Conservation (phyloP, 2,329 filamentous ascomycete genomes). For the Aspergillus intermedius region DNA sequence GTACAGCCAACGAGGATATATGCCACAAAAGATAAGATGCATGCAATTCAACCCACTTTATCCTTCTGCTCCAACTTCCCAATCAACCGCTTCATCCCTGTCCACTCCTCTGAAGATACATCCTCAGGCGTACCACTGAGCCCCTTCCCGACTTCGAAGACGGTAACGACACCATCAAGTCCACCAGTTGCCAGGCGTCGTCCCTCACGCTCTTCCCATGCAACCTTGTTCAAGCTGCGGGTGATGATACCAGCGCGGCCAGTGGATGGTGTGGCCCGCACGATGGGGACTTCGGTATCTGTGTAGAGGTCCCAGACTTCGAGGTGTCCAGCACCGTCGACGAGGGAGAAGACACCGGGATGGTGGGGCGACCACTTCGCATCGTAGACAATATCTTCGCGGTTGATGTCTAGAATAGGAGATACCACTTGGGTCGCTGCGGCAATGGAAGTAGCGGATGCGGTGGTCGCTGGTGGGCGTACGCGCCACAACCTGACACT, state of each 20-base stretch:
- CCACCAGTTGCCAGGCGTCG: conserved; percentile 83
- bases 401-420: conserved; percentile 80
- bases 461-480: conserved; percentile 45
- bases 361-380: conserved; percentile 91
- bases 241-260: conserved; percentile 61
- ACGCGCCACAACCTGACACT: conserved; percentile 96
- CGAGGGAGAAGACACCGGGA: conserved; percentile 87
- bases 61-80: conserved; percentile 59
- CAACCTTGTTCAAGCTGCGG: conserved; percentile 85
- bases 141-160: conserved; percentile 78
- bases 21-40: conserved; percentile 1
- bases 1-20: too few species aligned
- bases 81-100: conserved; percentile 82
- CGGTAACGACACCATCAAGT: conserved; percentile 79
- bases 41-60: conserved; percentile 21
- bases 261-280: conserved; percentile 64
- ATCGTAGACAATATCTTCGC: conserved; percentile 96
- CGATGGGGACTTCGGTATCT: conserved; percentile 86
- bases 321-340: conserved; percentile 84
- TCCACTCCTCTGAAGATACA: conserved; percentile 83
- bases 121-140: conserved; percentile 76
- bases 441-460: conserved; percentile 30
- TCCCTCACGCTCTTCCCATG: conserved; percentile 88
- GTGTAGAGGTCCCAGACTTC: conserved; percentile 94
- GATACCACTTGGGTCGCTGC: conserved; percentile 49